Evolutionary conservation across 1,284 basidiomycete genomes (phyloP).

Genomic region (Abortiporus biennis): DNA sequence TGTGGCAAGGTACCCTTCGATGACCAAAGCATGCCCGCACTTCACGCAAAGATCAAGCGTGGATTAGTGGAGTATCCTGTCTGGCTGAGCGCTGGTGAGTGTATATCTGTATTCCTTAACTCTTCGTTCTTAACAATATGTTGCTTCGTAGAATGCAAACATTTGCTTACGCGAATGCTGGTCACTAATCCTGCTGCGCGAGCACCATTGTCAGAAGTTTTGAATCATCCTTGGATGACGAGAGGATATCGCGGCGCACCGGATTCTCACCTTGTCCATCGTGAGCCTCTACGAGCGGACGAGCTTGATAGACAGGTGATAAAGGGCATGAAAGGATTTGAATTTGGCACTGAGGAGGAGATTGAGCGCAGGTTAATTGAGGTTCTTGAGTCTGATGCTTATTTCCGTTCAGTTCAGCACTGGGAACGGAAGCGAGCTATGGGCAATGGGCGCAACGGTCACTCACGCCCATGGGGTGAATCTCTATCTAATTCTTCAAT

Average conservation of each 20-base stretch:
- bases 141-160: constrained; percentile 77
- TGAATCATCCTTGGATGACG: constrained; percentile 91
- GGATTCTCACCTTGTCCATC: constrained; percentile 80
- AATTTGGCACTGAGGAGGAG: constrained; percentile 87
- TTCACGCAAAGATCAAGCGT: constrained; percentile 98
- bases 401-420: constrained; percentile 63
- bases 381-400: constrained; percentile 77
- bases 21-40: constrained; percentile 97
- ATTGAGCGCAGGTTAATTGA: constrained; percentile 73
- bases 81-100: constrained; percentile 88
- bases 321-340: constrained; percentile 92
- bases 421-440: constrained; percentile 73
- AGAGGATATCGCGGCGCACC: constrained; percentile 83
- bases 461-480: constrained; percentile 42
- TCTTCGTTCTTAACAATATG: constrained; percentile 10
- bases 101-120: constrained; percentile 1
- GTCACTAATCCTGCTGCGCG: constrained; percentile 89
- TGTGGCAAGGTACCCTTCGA: constrained; percentile 99
- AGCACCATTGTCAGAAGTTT: constrained; percentile 83
- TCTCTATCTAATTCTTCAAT: constrained; percentile 61
- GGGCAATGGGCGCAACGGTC: constrained; percentile 33
- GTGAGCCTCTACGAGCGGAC: constrained; percentile 82
- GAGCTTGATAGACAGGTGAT: constrained; percentile 87
- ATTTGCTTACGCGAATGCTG: constrained; percentile 90
- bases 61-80: constrained; percentile 96